Evolutionary conservation across 306 rosid species (phyloP), one percentile per base, ranked within the genome.

Genomic region (Canavalia ensiformis): DNA sequence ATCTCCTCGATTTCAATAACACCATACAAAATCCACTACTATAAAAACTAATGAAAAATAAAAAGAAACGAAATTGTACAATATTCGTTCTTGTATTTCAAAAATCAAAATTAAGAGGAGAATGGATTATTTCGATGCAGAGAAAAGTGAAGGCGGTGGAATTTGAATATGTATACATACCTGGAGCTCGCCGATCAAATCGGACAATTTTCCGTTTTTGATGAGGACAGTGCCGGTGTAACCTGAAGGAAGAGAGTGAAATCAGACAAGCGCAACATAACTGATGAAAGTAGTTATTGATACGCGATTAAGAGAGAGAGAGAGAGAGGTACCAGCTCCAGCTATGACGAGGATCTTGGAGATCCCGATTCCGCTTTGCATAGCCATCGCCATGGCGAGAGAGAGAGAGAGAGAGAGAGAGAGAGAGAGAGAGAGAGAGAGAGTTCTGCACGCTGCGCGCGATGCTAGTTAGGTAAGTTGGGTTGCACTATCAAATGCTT

Each of bases 171-270:
- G 35, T 7, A 55, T 62, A 3, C 31, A 50, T 50, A 91, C 98
- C 97, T 96, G 99, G 63, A 96, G 88, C 42, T 93, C 94, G 46
- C 92, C 92, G 55, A 93, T 76, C 33, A 93, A 12, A 62, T 93
- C 97, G 12, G 98, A 93, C 4, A 96, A 13, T 78, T 93, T 93
- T 0, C 94, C 92, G 81, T 93, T 85, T 88, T 94, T 84, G 1
- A 90, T 42, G 71, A 96, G 82, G 62, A 93, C 75, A 56, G 98
- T 87, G 68, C 90, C 74, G 45, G 98, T 92, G 85, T 93, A 95
- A 30, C 99, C 99, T 96, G 77, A 5, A 73, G 4, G 77, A 34
- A 76, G 3, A 29, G 46, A 78, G 55, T 47, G 58, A n/a, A 55
- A 86, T 77, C 72, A 65, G 68, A 87, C 68, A 41, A 62, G 71